Evolutionary conservation across 257 asterid species (phyloP), one percentile per base, ranked within the genome.

Genomic region (Ilex aquifolium): DNA sequence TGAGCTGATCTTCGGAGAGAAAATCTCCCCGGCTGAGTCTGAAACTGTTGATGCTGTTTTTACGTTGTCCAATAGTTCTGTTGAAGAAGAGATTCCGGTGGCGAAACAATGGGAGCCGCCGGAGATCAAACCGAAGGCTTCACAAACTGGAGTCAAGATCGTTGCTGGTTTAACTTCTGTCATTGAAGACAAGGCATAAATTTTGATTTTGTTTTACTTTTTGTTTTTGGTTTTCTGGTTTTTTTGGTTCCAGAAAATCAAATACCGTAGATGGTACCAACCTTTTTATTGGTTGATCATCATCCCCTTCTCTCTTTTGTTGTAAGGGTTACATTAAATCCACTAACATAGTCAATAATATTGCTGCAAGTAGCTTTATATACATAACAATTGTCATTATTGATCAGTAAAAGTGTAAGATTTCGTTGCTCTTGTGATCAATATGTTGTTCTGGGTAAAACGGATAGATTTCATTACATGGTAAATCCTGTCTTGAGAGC

Each of bases 161-260:
- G 78, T 81, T 66, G 75, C 93, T 39, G 95, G 97, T 69, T 84
- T 88, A 62, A 78, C 97, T 62, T 88, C 89, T 42, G 74, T 86
- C 52, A 80, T 88, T 13, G 84, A 79, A 57, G 83, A 79, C 62
- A 60, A 74, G 53, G 82, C 80, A 21, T 73, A 69, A 79, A 75
- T 27, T 76, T 83, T 82, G 79, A 81, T 32, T 57, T 46, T 48
- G 10, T 5, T 27, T 31, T 51, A 27, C 69, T 63, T 58, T 10
- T 44, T 62, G 40, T 60, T 49, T 54, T 44, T 50, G 54, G 39
- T 11, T 57, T 54, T 17, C 27, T 13, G 32, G 32, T 27, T 12
- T 58, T 50, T 49, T 31, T 32, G 9, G 13, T 31, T 51, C 57
- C 65, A 59, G 68, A 60, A 36, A 36, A 36, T 36, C 42, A 4